Conservation (phyloP, 495 filamentous ascomycete species). For the Podospora conica region DNA sequence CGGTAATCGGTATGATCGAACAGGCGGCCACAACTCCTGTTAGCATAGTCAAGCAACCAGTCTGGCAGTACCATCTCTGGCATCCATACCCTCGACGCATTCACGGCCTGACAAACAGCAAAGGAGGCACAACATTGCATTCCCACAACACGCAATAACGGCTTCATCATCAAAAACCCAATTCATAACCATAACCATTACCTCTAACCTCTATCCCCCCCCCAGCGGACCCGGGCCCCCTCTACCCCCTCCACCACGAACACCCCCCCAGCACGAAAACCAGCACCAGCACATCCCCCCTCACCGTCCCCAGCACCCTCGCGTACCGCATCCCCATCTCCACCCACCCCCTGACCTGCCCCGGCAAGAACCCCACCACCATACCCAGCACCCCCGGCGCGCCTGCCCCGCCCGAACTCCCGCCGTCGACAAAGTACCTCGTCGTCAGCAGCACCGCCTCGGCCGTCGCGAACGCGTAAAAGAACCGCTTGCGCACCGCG, state of each 20-base stretch:
- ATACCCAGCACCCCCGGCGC: conserved; percentile 55
- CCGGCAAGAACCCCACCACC: conserved; percentile 53
- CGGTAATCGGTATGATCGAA: no score
- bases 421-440: conserved; percentile 57
- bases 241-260: conserved; percentile 51
- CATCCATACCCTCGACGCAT: no score
- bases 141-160: no score
- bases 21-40: no score
- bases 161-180: no score
- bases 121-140: no score
- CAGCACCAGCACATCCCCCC: conserved; percentile 59
- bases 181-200: not conserved
- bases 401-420: conserved; percentile 24
- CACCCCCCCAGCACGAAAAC: conserved; percentile 72
- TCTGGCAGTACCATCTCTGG: no score
- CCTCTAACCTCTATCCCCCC: not conserved
- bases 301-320: conserved; percentile 58
- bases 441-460: conserved; percentile 67
- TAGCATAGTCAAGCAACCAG: no score
- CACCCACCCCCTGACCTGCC: conserved; percentile 49
- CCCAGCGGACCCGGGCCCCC: no score
- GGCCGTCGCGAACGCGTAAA: conserved; percentile 68
- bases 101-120: no score
- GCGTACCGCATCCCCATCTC: conserved; percentile 60
- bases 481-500: conserved; percentile 44